Evolutionary conservation across 352 stramenopile genomes (phyloP).

Genomic region (Globisporangium parvum): DNA sequence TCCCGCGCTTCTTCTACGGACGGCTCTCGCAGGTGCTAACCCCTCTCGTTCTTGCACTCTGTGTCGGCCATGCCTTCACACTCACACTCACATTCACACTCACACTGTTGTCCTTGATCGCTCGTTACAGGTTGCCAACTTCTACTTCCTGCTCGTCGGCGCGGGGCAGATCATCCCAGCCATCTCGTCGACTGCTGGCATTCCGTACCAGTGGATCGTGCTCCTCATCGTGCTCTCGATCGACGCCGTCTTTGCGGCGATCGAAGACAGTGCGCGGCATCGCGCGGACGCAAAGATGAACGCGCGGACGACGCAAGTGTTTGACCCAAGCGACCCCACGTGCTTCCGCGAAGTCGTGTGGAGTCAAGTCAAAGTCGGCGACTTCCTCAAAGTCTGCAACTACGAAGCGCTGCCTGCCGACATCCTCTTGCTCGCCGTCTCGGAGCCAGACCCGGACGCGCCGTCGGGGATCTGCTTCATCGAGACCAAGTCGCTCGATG

Average conservation of each 20-base stretch:
- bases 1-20: constrained; percentile 81
- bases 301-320: constrained; percentile 50
- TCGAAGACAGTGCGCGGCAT: constrained; percentile 79
- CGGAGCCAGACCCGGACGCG: constrained; percentile 45
- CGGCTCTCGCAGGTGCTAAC: constrained; percentile 64
- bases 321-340: constrained; percentile 34
- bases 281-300: constrained; percentile 82
- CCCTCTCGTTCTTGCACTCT: not conserved
- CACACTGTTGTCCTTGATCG: not conserved
- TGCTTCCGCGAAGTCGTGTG: constrained; percentile 55
- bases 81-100: not conserved
- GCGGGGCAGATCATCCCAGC: constrained; percentile 78
- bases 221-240: constrained; percentile 80
- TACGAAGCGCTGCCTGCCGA: constrained; percentile 83
- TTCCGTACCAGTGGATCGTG: constrained; percentile 88
- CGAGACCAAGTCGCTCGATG: constrained; percentile 84
- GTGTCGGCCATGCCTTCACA: not conserved
- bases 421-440: constrained; percentile 68
- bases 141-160: constrained; percentile 88
- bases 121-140: constrained; percentile 54
- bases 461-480: constrained; percentile 82
- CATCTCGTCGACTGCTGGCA: constrained; percentile 79
- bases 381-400: constrained; percentile 85
- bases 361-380: constrained; percentile 61
- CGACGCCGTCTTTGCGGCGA: constrained; percentile 78